Base-by-base conservation (phyloP, 2,329 filamentous ascomycete species). In the Sphaerostilbella broomeana region DNA sequence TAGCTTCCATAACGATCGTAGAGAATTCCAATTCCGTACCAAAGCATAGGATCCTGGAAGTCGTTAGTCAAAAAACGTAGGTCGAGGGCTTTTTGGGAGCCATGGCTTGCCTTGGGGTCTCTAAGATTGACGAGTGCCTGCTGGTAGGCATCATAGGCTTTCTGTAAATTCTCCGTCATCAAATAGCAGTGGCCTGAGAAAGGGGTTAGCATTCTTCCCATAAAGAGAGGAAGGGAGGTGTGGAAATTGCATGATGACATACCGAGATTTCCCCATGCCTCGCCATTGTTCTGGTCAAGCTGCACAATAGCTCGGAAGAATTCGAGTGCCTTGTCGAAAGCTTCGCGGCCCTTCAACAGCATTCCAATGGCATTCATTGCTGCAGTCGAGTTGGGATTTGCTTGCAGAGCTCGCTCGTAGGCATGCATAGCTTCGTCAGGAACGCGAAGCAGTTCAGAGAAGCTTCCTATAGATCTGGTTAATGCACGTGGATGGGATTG, bases 91-190 rank as follows among this genome's bases (percentile, higher is more conserved):
- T 9, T 17, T 22, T 21, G 22, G 13, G 8, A 15, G 13, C 6
- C 4, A 29, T 6, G 12, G 45, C 70, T 47, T 64, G 90, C 86
- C 77, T 95, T 97, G 2, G 90, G 89, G 59, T 95, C 90, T 34
- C 84, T 79, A 27, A 98, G 71, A 62, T 97, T 90, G 47, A 95
- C 90, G 6, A 97, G 68, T 5, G 92, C 92, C 59, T 94, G 87
- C 60, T 98, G 92, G 59, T 98, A 98, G 1, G 92, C 89, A 21
- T 86, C 86, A 56, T 98, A 98, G 1, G 92, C 92, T 58, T 97
- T 88, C 64, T 97, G 92, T 22, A 97, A 67, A 55, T 95, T 90
- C 57, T 98, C 92, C 77, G 95, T 94, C 92, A 98, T 98, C 18
- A 98, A 72, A 59, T 90, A 94, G 66, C 92, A 97, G 61, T 97